A percentile compares a stretch with the other conserved stretches of the same genome.
These are phyloP conservation scores for Arthrobotrys iridis DNA, from an alignment of 2,329 filamentous ascomycete species.

Conservation along the genomic window DNA sequence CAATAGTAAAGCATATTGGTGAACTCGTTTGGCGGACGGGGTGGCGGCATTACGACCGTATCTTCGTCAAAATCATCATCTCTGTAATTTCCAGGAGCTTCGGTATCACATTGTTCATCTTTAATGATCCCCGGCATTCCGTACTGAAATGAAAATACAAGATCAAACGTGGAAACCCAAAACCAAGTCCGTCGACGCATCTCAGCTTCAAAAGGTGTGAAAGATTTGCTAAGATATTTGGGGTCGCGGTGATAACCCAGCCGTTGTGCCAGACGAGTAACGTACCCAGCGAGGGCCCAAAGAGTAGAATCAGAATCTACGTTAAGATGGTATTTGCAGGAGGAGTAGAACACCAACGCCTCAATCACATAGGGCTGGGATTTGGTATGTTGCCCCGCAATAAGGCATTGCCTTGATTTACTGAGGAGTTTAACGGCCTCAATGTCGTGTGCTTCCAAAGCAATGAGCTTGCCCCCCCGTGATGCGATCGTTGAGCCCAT, in stretches of 20 bases:
- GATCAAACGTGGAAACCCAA: conserved; percentile 65
- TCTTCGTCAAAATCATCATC: conserved; percentile 68
- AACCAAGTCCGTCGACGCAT: conserved; percentile 67
- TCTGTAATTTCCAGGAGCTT: conserved; percentile 64
- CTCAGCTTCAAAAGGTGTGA: conserved; percentile 66
- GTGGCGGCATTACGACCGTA: conserved; percentile 62
- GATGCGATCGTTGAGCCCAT: conserved; percentile 46
- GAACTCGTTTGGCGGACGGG: conserved; percentile 63
- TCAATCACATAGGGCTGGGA: conserved; percentile 65
- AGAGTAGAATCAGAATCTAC: conserved; percentile 64
- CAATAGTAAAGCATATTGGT: conserved; percentile 64
- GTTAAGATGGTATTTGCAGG: conserved; percentile 63
- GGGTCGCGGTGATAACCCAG: conserved; percentile 67
- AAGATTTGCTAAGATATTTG: conserved; percentile 17
- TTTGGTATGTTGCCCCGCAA: conserved; percentile 65
- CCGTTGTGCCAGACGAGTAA: conserved; percentile 66
- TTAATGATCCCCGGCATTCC: conserved; percentile 66
- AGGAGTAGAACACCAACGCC: conserved; percentile 65
- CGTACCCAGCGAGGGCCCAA: conserved; percentile 66
- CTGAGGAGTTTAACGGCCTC: conserved; percentile 60
- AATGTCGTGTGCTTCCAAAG: conserved; percentile 55
- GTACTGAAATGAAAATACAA: conserved; percentile 67
- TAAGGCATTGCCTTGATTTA: conserved; percentile 65
- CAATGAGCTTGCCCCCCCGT: conserved; percentile 51
- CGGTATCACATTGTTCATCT: conserved; percentile 65